A percentile compares a stretch with the other conserved stretches of the same genome.
Evolutionary conservation across 768 basidiomycete species (phyloP).

Genomic region (Leccinum rimulosum): DNA sequence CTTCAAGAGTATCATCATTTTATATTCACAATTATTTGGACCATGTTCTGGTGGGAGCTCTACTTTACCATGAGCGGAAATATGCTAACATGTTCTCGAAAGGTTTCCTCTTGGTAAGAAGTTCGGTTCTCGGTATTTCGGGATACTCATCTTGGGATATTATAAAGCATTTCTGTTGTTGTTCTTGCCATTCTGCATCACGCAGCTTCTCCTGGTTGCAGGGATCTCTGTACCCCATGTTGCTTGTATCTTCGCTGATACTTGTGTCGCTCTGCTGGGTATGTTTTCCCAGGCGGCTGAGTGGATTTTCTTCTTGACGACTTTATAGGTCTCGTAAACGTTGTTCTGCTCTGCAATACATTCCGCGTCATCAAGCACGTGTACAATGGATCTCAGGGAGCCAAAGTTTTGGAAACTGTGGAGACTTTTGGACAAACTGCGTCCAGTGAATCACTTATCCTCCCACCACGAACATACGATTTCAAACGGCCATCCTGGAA

Average conservation of each 20-base stretch:
- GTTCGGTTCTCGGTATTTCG: neutral
- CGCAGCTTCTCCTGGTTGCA: conserved; percentile 46
- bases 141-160: conserved; percentile 5
- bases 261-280: conserved; percentile 56
- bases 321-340: conserved; percentile 59
- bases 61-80: neutral
- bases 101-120: conserved; percentile 62
- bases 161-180: conserved; percentile 55
- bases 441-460: conserved; percentile 20
- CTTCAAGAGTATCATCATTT: conserved; percentile 58
- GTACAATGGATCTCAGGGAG: conserved; percentile 33
- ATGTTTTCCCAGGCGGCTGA: conserved; percentile 17
- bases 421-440: conserved; percentile 25
- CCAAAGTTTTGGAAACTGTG: conserved; percentile 10
- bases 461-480: neutral
- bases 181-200: conserved; percentile 57
- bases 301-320: neutral
- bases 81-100: conserved; percentile 4
- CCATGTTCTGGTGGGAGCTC: conserved; percentile 64
- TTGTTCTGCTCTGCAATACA: conserved; percentile 65
- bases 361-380: conserved; percentile 59
- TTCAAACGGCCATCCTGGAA: neutral
- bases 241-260: conserved; percentile 47
- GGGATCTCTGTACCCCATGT: conserved; percentile 47
- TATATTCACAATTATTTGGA: conserved; percentile 57